These are phyloP conservation scores for Phytopythium aichiense DNA, from an alignment of 352 stramenopile species.

Conservation along the genomic window DNA sequence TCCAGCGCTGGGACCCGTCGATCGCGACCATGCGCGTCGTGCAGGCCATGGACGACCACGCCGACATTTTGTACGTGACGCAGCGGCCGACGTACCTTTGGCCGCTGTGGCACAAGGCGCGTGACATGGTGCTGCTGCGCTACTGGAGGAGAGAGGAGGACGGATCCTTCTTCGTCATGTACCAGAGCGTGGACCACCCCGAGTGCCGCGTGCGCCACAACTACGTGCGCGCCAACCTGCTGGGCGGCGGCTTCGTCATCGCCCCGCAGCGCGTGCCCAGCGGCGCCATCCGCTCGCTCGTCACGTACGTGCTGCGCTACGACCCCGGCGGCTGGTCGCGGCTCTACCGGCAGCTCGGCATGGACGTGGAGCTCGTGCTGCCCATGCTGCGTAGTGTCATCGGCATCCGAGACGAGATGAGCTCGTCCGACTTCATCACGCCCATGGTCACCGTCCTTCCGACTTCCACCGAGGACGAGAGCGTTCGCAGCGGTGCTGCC, in stretches of 20 bases:
- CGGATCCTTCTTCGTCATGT: conserved; percentile 90
- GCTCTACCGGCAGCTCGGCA: conserved; percentile 86
- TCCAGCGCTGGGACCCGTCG: conserved; percentile 78
- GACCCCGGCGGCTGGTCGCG: conserved; percentile 76
- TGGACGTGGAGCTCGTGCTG: conserved; percentile 84
- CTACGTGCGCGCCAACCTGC: conserved; percentile 74
- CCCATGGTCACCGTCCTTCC: conserved; percentile 71
- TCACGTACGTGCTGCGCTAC: conserved; percentile 82
- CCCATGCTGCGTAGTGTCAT: conserved; percentile 83
- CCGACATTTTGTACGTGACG: conserved; percentile 87
- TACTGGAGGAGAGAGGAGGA: conserved; percentile 89
- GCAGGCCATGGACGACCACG: conserved; percentile 84
- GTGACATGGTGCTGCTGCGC: conserved; percentile 83
- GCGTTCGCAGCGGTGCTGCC: not conserved
- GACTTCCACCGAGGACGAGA: conserved; percentile 7
- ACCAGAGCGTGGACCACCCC: conserved; percentile 83
- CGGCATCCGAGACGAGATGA: conserved; percentile 86
- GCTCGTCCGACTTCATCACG: conserved; percentile 76
- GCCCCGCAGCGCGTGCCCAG: conserved; percentile 77
- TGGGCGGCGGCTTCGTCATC: conserved; percentile 83
- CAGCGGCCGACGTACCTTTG: conserved; percentile 82
- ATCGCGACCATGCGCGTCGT: conserved; percentile 80
- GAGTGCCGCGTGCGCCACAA: conserved; percentile 86
- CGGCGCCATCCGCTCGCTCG: conserved; percentile 71
- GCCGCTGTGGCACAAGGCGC: conserved; percentile 83